Base-by-base conservation (phyloP, 768 basidiomycete genomes). In the Hypholoma fasciculare region DNA sequence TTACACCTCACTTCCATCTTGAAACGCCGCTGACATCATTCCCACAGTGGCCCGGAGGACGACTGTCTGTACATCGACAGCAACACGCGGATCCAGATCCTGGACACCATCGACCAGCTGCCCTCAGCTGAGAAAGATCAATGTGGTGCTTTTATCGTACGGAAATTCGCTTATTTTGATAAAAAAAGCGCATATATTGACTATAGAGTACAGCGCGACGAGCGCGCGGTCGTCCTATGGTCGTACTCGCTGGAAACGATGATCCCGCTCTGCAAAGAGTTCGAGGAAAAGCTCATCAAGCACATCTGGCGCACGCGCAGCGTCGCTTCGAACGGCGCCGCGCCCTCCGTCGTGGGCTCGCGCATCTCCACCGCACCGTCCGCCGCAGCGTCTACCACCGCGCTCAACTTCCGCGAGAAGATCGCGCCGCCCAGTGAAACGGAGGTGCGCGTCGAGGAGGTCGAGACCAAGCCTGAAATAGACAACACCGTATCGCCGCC, bases 91-190 rank as follows among this genome's bases (percentile, higher is more conserved):
- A 94, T 95, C 52, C 92, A 94, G 70, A 82, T 95, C 59, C 69
- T 94, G 48, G 90, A 93, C 65, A 87, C 89, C 23, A 87, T 95
- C 77, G 73, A 85, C 57, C 78, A 83, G 67, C 85, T 95, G 39
- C 88, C 90, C 5, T 81, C 85, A 52, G 92, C 91, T 0, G 89
- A 94, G 63, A 88, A 89, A 73, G 91, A 94, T 58, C 92, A 94
- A 63, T 89, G 86, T 49, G 93, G 90, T 73, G 92, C 93, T 0
- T 95, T 95, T 69, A 85, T 93, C 66, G 88, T 88, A 23, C 23
- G 23, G 23, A 23, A 23, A 23, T 23, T 23, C 23, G 4, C 23
- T 23, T 23, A 23, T 23, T 23, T 23, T 23, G 23, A 23, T 23
- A 23, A 23, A 23, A 23, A 23, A 23, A 4, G 77, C 76, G 57